Base-by-base conservation (phyloP, 1,139 yeast species). In the Hyphopichia buzzinii region DNA sequence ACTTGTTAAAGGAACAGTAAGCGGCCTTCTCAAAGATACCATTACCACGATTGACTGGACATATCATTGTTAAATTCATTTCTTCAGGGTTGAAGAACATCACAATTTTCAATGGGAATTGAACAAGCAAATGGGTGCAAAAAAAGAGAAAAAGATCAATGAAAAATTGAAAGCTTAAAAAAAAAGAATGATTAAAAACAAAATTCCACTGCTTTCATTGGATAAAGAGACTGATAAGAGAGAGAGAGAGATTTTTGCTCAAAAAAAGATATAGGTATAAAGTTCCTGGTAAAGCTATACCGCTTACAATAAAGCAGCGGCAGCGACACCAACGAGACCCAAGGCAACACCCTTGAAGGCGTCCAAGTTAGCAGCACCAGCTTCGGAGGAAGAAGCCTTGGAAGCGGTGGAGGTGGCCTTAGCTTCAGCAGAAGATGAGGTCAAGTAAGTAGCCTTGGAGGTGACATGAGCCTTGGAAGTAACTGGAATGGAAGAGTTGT, bases 271-370 rank as follows among this genome's bases (percentile, higher is more conserved):
- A 19, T 19, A 19, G 23, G 10, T 19, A 19, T 19, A 19, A 19
- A 7, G 6, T 19, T 10, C 10, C 23, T 6, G 10, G 23, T 19
- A 19, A 10, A 19, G 23, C 23, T 19, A 19, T 6, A 6, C 10
- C 6, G 23, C 41, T 56, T 59, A 71, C 41, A 74, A 55, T 44
- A 77, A 66, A 38, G 77, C 74, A 47, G 74, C 73, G 38, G 70
- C 57, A 31, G 73, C 65, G 43, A 69, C 53, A 48, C 76, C 78
- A 29, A 73, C 55, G 37, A 74, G 51, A 48, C 81, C 81, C 39
- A 74, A 52, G 16, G 74, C 62, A 36, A 69, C 50, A 31, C 75
- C 72, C 31, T 52, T 46, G 39, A 61, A 52, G 27, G 51, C 54
- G 47, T 66, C 61, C 8, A 19, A 10, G 48, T 59, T 36, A 32